phyloP scores from a whole-genome alignment of 352 stramenopile species.

The Pythium scleroteichum region DNA sequence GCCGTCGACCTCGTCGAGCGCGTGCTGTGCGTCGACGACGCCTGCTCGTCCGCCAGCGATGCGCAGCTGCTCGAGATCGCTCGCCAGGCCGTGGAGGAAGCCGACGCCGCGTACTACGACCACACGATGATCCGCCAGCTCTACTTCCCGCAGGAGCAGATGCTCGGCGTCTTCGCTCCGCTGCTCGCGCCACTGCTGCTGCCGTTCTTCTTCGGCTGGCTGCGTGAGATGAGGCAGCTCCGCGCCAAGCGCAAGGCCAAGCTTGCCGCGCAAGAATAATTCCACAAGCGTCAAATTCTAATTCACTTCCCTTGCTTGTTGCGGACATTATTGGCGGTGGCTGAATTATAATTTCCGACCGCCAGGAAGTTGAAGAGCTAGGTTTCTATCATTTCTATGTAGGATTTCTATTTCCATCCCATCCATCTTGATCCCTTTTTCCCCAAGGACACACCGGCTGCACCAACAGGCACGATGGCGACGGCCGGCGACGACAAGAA shows the following conservation, averaged over 20 bases:
- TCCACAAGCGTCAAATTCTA: no score
- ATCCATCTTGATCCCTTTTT: neutral
- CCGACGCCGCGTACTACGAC: slow-evolving; percentile 40
- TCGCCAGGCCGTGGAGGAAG: slow-evolving; percentile 22
- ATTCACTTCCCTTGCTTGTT: no score
- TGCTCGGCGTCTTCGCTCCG: slow-evolving; percentile 34
- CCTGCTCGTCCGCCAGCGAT: neutral
- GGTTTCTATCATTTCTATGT: slow-evolving; percentile 15
- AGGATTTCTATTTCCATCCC: slow-evolving; percentile 4
- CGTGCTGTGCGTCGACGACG: slow-evolving; percentile 30
- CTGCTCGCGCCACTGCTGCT: slow-evolving; percentile 35
- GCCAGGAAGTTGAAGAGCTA: neutral
- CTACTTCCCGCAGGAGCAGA: slow-evolving; percentile 39
- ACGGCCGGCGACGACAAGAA: neutral
- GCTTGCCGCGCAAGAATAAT: slow-evolving; percentile 10
- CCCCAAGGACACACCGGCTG: no score
- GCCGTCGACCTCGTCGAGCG: slow-evolving; percentile 53
- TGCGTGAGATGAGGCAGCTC: slow-evolving; percentile 32
- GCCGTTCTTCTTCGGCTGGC: slow-evolving; percentile 33
- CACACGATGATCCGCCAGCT: slow-evolving; percentile 39
- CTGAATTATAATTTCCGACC: slow-evolving; percentile 1
- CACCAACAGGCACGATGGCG: slow-evolving; percentile 9
- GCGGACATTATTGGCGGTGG: no score
- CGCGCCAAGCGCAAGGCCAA: slow-evolving; percentile 21
- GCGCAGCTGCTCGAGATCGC: slow-evolving; percentile 16